Evolutionary conservation across 495 filamentous ascomycete genomes (phyloP).

Genomic region (Xylaria nigripes): DNA sequence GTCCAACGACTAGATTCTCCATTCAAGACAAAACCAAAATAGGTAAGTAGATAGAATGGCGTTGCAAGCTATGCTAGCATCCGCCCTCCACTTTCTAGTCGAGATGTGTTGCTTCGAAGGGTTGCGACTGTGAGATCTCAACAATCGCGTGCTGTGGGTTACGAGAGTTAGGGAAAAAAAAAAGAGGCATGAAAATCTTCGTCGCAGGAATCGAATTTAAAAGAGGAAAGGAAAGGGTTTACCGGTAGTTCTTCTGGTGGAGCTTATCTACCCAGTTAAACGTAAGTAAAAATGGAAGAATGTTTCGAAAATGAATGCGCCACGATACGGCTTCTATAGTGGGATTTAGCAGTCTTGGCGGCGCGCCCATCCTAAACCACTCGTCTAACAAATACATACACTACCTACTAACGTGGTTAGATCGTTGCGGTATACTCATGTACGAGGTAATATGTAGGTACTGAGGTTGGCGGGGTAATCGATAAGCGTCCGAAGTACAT

Average conservation of each 20-base stretch:
- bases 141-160: no score
- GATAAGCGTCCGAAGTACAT: constrained; percentile 5
- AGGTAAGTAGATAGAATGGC: neutral
- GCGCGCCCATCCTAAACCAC: no score
- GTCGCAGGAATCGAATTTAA: constrained; percentile 6
- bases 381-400: no score
- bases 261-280: neutral
- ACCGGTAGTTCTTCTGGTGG: neutral
- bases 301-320: no score
- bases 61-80: neutral
- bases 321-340: no score
- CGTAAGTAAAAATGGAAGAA: constrained; percentile 16
- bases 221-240: constrained; percentile 1
- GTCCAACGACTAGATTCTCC: neutral
- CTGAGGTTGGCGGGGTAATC: neutral
- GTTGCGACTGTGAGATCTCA: no score
- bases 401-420: no score
- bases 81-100: neutral
- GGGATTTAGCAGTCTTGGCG: no score
- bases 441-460: no score
- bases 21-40: neutral
- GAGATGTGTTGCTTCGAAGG: no score
- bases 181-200: constrained; percentile 5
- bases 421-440: no score
- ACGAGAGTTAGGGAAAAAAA: constrained; percentile 13